phyloP scores from a whole-genome alignment of 345 rosid species.

The Arabidopsis suecica region DNA sequence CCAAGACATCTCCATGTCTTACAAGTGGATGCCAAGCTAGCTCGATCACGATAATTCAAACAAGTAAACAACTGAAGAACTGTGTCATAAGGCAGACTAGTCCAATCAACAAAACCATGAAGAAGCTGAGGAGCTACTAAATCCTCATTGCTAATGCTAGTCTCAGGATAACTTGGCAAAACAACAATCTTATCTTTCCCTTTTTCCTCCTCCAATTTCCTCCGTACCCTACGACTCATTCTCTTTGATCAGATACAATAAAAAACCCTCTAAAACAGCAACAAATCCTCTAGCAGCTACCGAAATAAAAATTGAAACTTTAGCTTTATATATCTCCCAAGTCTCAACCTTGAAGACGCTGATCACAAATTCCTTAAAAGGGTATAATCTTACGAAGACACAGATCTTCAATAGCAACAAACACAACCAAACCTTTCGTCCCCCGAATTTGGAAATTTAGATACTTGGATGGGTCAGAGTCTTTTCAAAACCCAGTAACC shows the following conservation, averaged over 20 bases:
- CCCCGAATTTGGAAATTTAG: slow-evolving; percentile 11
- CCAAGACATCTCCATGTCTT: slow-evolving; percentile 66
- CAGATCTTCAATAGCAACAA: slow-evolving; percentile 31
- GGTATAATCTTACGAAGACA: slow-evolving; percentile 12
- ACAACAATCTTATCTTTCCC: slow-evolving; percentile 59
- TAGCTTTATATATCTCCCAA: not conserved
- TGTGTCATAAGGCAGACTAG: slow-evolving; percentile 73
- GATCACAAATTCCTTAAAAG: slow-evolving; percentile 20
- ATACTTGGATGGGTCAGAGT: slow-evolving; percentile 5
- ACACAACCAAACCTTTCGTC: slow-evolving; percentile 18
- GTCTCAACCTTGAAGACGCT: slow-evolving; percentile 6
- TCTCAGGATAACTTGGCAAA: slow-evolving; percentile 58
- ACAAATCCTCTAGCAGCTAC: slow-evolving; percentile 15
- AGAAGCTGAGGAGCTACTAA: slow-evolving; percentile 44
- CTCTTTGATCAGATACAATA: slow-evolving; percentile 31
- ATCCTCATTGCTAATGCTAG: slow-evolving; percentile 54
- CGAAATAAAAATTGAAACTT: not conserved
- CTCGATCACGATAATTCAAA: slow-evolving; percentile 80
- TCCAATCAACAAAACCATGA: slow-evolving; percentile 63
- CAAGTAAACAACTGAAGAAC: slow-evolving; percentile 69
- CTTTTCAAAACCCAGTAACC: slow-evolving; percentile 25
- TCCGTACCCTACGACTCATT: slow-evolving; percentile 84
- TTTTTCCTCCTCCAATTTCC: slow-evolving; percentile 69
- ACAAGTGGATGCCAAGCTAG: slow-evolving; percentile 72
- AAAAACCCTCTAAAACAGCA: not conserved